Base-by-base conservation (phyloP, 768 basidiomycete genomes). In the Termitomyces eurrhizus region DNA sequence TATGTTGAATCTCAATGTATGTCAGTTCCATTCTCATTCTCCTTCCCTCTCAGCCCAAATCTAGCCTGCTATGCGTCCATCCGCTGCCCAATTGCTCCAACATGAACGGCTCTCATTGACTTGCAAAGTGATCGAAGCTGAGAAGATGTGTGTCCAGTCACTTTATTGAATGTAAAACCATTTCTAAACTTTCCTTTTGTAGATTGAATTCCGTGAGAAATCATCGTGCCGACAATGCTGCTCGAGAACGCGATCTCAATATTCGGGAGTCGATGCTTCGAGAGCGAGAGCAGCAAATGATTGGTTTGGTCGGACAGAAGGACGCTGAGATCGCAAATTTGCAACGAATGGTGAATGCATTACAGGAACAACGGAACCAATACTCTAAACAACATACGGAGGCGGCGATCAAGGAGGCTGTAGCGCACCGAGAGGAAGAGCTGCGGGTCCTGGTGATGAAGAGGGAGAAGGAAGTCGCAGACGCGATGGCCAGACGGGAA, bases 31-130 rank as follows among this genome's bases (percentile, higher is more conserved):
- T 57, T 58, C n/a, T 1, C 37, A 44, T 39, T 35, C 29, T 3
- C 24, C 26, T 18, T 29, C 35, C 41, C 42, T 61, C 46, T 62
- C 45, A 61, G 36, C 16, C 24, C 26, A 45, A 16, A 13, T 32
- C 12, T 54, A 93, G 91, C 92, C 92, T 4, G 90, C 90, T 1
- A 90, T 92, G 88, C 84, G 92, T 42, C 92, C 92, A 1, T 92
- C 90, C 0, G 89, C 90, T 0, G 80, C 84, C 8, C 90, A 92
- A 68, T 81, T 93, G 9, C 82, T 93, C 16, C 89, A 90, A 66
- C 88, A 92, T 62, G 92, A 94, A 67, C 83, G 90, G 0, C 67
- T 93, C 4, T 83, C 88, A 41, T 79, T 90, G 14, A 86, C 86
- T 0, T 80, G 81, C 67, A 90, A 89, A 66, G 85, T 92, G 18